A percentile compares a stretch with the other conserved stretches of the same genome.
Conservation (phyloP, 257 asterid species). For the Cinchona pubescens region DNA sequence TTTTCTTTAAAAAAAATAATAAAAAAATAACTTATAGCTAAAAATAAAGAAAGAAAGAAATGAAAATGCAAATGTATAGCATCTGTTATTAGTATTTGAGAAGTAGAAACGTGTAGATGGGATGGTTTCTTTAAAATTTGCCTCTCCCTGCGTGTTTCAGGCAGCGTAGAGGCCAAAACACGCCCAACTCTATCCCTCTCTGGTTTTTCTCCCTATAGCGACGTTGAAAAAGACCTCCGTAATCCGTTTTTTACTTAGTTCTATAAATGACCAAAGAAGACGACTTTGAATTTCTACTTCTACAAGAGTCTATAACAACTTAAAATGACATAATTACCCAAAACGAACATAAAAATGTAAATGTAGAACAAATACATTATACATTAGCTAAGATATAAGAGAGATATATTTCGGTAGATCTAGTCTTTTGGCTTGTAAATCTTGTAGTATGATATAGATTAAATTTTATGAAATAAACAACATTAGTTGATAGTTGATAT, state of each 20-base stretch:
- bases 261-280: conserved; percentile 23
- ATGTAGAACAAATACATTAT: no score
- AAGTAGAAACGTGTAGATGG: conserved; percentile 37
- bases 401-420: no score
- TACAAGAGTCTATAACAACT: conserved; percentile 20
- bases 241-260: conserved; percentile 29
- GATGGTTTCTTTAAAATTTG: conserved; percentile 17
- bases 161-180: conserved; percentile 56
- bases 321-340: conserved; percentile 19
- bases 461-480: no score
- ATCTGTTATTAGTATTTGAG: neutral
- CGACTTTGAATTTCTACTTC: conserved; percentile 25
- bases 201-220: conserved; percentile 19
- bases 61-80: neutral
- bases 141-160: conserved; percentile 45
- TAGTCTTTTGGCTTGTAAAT: no score
- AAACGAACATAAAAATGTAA: neutral
- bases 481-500: no score
- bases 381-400: no score
- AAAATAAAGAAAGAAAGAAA: neutral
- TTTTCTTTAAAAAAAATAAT: no score
- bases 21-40: no score
- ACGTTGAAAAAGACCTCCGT: conserved; percentile 34
- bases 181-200: conserved; percentile 35
- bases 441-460: no score